Conservation (phyloP, 208 protist species). For the Angomonas deanei region DNA sequence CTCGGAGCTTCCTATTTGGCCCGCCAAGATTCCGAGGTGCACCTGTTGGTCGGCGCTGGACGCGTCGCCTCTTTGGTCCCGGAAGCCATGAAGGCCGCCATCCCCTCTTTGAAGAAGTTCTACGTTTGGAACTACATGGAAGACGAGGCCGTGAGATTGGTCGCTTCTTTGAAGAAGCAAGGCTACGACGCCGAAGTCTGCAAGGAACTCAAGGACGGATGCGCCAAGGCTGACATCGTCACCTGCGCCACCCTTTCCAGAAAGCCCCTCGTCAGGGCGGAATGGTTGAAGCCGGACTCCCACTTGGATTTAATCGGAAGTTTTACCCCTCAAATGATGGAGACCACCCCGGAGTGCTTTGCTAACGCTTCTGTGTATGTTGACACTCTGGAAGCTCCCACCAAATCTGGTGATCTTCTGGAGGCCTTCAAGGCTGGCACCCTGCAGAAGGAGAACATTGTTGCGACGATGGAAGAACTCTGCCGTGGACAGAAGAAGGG, state of each 20-base stretch:
- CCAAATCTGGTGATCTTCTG: constrained; percentile 12
- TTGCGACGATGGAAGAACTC: constrained; percentile 3
- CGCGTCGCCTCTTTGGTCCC: constrained; percentile 9
- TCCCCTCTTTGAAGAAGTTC: constrained; percentile 1
- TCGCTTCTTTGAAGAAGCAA: background rate
- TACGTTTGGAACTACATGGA: constrained; percentile 3
- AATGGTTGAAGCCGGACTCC: constrained; percentile 8
- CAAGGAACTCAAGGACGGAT: constrained; percentile 7
- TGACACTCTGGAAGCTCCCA: constrained; percentile 8
- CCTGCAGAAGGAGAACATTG: constrained; percentile 6
- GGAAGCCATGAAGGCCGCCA: constrained; percentile 1
- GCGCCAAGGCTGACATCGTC: constrained; percentile 1
- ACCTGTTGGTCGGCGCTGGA: constrained; percentile 6
- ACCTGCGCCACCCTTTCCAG: constrained; percentile 3
- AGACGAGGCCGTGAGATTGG: background rate
- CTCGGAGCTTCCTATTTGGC: constrained; percentile 9
- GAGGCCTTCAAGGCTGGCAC: constrained; percentile 14
- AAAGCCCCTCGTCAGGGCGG: background rate
- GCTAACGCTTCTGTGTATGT: constrained; percentile 4
- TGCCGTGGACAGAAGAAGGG: constrained; percentile 9
- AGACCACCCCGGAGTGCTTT: constrained; percentile 4
- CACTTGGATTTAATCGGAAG: constrained; percentile 8
- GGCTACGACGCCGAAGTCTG: constrained; percentile 1
- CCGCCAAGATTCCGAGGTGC: constrained; percentile 1
- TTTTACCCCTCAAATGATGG: constrained; percentile 10